phyloP scores from a whole-genome alignment of 1,284 basidiomycete genomes.

The Cutaneotrichosporon sp. region DNA sequence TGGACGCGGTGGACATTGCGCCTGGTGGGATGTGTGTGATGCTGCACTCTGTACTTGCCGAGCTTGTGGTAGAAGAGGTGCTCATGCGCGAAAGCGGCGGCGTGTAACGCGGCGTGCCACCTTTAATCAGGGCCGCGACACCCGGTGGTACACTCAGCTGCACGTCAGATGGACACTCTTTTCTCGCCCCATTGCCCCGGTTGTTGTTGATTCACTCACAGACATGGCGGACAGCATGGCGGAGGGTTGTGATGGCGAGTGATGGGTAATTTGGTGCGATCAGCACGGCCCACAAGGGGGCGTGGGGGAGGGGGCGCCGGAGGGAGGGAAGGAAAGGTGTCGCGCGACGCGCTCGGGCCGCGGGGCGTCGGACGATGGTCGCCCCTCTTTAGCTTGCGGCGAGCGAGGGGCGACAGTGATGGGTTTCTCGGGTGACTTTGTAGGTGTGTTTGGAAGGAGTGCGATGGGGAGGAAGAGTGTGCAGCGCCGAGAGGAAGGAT shows the following conservation, averaged over 20 bases:
- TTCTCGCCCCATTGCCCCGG: background rate
- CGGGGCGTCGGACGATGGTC: background rate
- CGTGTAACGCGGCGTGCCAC: background rate
- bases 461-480: too few species aligned
- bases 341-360: background rate
- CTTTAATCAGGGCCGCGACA: conserved; percentile 4
- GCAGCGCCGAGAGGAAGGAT: too few species aligned
- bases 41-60: background rate
- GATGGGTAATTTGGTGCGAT: background rate
- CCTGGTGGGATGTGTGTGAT: conserved; percentile 2
- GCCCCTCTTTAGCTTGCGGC: background rate
- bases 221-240: conserved; percentile 4
- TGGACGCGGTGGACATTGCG: background rate
- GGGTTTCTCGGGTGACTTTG: too few species aligned
- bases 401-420: too few species aligned
- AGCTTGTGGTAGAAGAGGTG: conserved; percentile 1
- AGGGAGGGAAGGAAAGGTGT: background rate
- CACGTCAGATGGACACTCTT: background rate
- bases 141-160: conserved; percentile 3
- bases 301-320: too few species aligned
- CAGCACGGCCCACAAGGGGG: background rate
- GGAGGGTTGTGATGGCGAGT: background rate
- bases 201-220: background rate
- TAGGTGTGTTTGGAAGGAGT: too few species aligned
- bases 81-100: conserved; percentile 4